phyloP scores from a whole-genome alignment of 805 yeast genomes.

The Cephaloascus fragrans region DNA sequence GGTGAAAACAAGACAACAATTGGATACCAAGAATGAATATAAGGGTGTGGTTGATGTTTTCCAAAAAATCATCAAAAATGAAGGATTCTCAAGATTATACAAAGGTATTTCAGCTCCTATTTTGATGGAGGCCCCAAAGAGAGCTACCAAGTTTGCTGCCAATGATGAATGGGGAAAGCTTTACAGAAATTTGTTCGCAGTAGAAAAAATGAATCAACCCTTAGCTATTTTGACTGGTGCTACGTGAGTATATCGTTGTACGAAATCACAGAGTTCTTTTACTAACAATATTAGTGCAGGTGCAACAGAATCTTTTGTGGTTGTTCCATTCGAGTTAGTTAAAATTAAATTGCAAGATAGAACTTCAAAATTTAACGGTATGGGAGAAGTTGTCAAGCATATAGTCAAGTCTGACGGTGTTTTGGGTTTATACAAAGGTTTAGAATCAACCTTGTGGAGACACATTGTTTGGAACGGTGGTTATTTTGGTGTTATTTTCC shows the following conservation, averaged over 20 bases:
- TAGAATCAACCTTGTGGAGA: constrained; percentile 97
- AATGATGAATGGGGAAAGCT: constrained; percentile 93
- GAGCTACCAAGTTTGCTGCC: constrained; percentile 98
- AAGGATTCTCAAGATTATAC: constrained; percentile 77
- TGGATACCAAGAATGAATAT: constrained; percentile 56
- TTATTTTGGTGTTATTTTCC: constrained; percentile 91
- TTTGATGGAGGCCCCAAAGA: constrained; percentile 97
- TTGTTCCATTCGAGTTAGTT: constrained; percentile 94
- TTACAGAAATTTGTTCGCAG: constrained; percentile 64
- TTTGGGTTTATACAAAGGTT: constrained; percentile 82
- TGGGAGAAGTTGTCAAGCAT: constrained; percentile 68
- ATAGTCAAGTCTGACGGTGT: constrained; percentile 71
- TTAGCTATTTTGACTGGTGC: constrained; percentile 92
- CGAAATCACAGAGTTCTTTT: neutral
- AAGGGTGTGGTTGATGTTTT: constrained; percentile 80
- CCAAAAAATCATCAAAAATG: constrained; percentile 71
- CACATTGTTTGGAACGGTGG: constrained; percentile 97
- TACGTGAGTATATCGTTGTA: constrained; percentile 28
- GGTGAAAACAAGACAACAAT: constrained; percentile 92
- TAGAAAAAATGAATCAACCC: constrained; percentile 63
- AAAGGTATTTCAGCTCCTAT: constrained; percentile 95
- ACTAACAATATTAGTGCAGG: constrained; percentile 47
- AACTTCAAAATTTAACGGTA: constrained; percentile 72
- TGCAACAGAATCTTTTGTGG: constrained; percentile 92
- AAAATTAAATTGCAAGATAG: constrained; percentile 92